Evolutionary conservation across 2,329 filamentous ascomycete genomes (phyloP), one percentile per base, ranked within the genome.

Genomic region (Cladosporium sp.): DNA sequence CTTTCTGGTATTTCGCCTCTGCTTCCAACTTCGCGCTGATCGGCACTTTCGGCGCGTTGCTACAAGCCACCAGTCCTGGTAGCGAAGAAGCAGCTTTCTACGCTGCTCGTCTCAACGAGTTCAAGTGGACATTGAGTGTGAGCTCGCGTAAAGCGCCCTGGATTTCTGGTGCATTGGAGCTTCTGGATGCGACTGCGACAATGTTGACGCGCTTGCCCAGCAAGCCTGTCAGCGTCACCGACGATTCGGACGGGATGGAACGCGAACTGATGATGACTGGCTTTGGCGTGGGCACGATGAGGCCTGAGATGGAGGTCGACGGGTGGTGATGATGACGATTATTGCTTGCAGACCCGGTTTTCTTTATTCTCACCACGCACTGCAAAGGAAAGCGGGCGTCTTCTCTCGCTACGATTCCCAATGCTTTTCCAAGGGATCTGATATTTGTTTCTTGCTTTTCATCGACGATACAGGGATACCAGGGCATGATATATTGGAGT

Each of bases 11-110:
- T 71, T 93, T 92, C 70, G 87, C 89, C 1, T 90, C 88, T 40
- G 90, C 91, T 68, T 89, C 89, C 38, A 96, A 96, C 74, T 97
- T 97, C 75, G 92, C 93, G 0, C 81, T 97, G 11, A 96, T 97
- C 68, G 92, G 92, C 58, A 96, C 92, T 0, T 97, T 97, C 72
- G 93, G 92, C 3, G 90, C 89, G 14, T 79, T 97, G 11, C 82
- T 97, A 3, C 93, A 91, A 84, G 91, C 92, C 9, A 96, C 92
- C 0, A 90, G 90, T 0, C 91, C 91, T 0, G 91, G 89, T 0
- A 82, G 86, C 51, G 92, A 97, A 71, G 93, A 97, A 73, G 90
- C 90, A 0, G 90, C 94, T 34, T 97, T 96, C 82, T 99, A 97
- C 75, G 86, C 90, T 38, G 83, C 89, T 12, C 82, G 93, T 1